A percentile compares a stretch with the other conserved stretches of the same genome.
These are phyloP conservation scores for Fusarium tupiense DNA, from an alignment of 2,329 filamentous ascomycete genomes.

Conservation along the genomic window DNA sequence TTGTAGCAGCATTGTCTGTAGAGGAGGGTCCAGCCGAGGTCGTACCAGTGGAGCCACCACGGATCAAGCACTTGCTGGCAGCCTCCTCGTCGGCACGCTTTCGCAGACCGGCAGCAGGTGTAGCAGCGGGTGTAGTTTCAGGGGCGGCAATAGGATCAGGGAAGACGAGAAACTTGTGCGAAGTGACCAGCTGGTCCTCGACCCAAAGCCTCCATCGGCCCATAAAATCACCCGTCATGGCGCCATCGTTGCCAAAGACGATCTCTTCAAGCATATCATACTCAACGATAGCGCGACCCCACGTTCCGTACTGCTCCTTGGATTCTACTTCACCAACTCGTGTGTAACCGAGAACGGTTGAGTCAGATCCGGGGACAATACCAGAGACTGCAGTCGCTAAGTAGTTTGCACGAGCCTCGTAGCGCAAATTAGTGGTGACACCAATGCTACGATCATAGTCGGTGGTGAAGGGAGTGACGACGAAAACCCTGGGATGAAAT, in stretches of 20 bases:
- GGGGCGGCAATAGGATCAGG: background rate
- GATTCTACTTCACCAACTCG: background rate
- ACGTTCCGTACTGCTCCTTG: background rate
- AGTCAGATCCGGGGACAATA: slow-evolving; percentile 21
- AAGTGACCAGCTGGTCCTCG: slow-evolving; percentile 24
- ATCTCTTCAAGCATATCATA: slow-evolving; percentile 1
- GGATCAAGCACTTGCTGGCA: slow-evolving; percentile 11
- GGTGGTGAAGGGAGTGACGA: slow-evolving; percentile 23
- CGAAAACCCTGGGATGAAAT: slow-evolving; percentile 23
- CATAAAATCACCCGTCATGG: background rate
- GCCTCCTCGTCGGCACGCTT: slow-evolving; percentile 14
- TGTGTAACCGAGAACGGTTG: slow-evolving; percentile 18
- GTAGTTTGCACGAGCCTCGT: slow-evolving; percentile 13
- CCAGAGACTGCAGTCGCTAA: background rate
- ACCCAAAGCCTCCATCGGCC: slow-evolving; percentile 36
- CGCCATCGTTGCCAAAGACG: background rate
- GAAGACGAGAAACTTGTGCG: slow-evolving; percentile 16
- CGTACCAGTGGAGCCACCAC: background rate
- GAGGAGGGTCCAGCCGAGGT: background rate
- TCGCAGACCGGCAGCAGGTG: background rate
- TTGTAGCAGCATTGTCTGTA: background rate
- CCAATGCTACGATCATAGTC: background rate
- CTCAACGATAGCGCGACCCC: slow-evolving; percentile 25
- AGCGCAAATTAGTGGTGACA: background rate
- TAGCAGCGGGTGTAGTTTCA: background rate